A percentile compares a stretch with the other conserved stretches of the same genome.
Evolutionary conservation across 139 green algal species (phyloP).

Genomic region (Tetraselmis striata): DNA sequence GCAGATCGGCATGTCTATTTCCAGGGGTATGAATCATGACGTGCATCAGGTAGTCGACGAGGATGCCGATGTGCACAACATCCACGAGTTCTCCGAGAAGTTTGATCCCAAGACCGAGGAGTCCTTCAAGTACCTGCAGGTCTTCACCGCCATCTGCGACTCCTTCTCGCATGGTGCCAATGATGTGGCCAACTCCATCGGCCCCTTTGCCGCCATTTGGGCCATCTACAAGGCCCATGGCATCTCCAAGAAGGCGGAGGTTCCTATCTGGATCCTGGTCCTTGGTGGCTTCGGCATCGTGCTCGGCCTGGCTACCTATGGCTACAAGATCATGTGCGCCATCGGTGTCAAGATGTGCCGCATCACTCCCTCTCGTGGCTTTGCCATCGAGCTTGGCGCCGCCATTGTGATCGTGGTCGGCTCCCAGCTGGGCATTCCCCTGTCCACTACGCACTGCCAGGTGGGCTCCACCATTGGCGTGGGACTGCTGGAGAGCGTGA

Average conservation of each 20-base stretch:
- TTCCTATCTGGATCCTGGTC: slow-evolving; percentile 43
- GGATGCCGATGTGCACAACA: slow-evolving; percentile 31
- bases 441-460: slow-evolving; percentile 30
- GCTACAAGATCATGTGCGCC: slow-evolving; percentile 56
- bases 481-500: slow-evolving; percentile 31
- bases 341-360: slow-evolving; percentile 54
- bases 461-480: slow-evolving; percentile 44
- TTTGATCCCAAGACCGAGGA: slow-evolving; percentile 48
- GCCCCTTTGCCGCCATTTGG: slow-evolving; percentile 43
- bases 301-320: slow-evolving; percentile 53
- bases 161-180: slow-evolving; percentile 45
- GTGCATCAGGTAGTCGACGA: slow-evolving; percentile 37
- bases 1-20: not conserved
- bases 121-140: slow-evolving; percentile 50
- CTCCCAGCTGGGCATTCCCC: slow-evolving; percentile 30
- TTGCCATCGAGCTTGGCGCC: slow-evolving; percentile 55
- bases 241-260: slow-evolving; percentile 20
- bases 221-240: slow-evolving; percentile 33
- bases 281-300: slow-evolving; percentile 47
- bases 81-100: slow-evolving; percentile 42
- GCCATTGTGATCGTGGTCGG: slow-evolving; percentile 52
- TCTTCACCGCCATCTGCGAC: slow-evolving; percentile 52
- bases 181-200: slow-evolving; percentile 42
- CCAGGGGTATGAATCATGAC: slow-evolving; percentile 15
- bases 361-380: slow-evolving; percentile 54